Evolutionary conservation across 2,329 filamentous ascomycete species (phyloP), one percentile per base, ranked within the genome.

Genomic region (Immersiporthe knoxdaviesiana): DNA sequence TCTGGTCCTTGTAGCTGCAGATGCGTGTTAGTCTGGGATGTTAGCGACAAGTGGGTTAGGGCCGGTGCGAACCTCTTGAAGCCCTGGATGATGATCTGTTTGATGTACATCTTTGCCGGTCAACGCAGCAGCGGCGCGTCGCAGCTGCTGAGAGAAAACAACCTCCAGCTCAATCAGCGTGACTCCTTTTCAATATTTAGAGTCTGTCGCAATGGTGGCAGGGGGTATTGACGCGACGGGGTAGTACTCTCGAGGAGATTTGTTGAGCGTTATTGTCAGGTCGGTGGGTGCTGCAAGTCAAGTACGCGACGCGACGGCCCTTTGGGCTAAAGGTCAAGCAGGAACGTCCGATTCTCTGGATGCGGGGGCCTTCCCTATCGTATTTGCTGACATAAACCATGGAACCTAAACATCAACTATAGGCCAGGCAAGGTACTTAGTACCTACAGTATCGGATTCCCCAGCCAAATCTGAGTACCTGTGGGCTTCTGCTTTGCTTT

Each of bases 61-160:
- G n/a, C 54, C n/a, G 30, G 65, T 62, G 54, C 72, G 75, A 71
- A 97, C 94, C 94, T 97, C 84, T 99, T 99, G 84, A 99, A 99
- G 89, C 96, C 96, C 81, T 99, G 96, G 79, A 99, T 98, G 81
- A 97, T 98, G 81, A 98, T 97, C 84, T 99, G 96, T 82, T 99
- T 99, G 87, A 99, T 97, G 85, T 97, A 96, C 94, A 97, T 97
- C 78, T 76, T 76, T 85, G 80, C 77, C 73, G 70, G 67, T 67
- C 67, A 66, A 65, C 65, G 75, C 76, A 77, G 77, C 75, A 74
- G 68, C 60, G 63, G 68, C 60, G 66, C 59, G 66, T 54, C 24
- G 70, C 62, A 72, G 63, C 59, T 67, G 35, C 67, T 47, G 60
- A 44, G 35, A 30, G 8, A 44, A 12, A 50, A 24, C n/a, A 41